A percentile compares a stretch with the other conserved stretches of the same genome.
phyloP scores from a whole-genome alignment of 1,139 yeast species.

The Pichia sp. region DNA sequence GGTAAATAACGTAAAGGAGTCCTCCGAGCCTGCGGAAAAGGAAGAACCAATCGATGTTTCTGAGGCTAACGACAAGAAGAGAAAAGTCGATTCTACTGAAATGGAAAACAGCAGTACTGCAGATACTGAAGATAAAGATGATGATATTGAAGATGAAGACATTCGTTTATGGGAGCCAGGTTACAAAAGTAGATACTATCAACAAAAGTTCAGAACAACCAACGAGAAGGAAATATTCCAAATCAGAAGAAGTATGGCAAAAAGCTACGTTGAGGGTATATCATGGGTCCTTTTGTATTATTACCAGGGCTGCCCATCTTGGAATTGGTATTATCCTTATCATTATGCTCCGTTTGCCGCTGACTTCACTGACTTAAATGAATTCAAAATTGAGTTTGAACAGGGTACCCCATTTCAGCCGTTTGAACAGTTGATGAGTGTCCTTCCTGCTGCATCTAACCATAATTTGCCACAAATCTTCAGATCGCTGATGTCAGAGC shows the following conservation, averaged over 20 bases:
- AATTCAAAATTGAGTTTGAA: constrained; percentile 57
- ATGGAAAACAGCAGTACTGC: constrained; percentile 18
- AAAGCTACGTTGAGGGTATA: constrained; percentile 84
- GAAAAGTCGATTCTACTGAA: constrained; percentile 8
- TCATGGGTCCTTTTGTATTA: constrained; percentile 93
- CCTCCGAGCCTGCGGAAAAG: not conserved
- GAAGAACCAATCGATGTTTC: constrained; percentile 27
- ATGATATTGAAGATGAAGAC: constrained; percentile 35
- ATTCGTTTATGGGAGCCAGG: constrained; percentile 86
- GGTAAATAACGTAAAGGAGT: constrained; percentile 15
- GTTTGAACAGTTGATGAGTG: constrained; percentile 95
- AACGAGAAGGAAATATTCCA: constrained; percentile 53
- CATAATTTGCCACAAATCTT: constrained; percentile 84
- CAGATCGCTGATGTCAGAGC: constrained; percentile 75
- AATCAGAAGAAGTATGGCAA: constrained; percentile 58
- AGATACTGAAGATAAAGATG: constrained; percentile 35
- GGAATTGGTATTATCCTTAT: constrained; percentile 97
- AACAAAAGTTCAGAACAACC: constrained; percentile 61
- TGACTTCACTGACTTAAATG: constrained; percentile 62
- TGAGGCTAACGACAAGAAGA: constrained; percentile 19
- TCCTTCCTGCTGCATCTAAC: constrained; percentile 94
- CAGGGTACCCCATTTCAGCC: constrained; percentile 84
- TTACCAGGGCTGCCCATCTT: constrained; percentile 96
- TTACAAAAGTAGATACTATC: constrained; percentile 76
- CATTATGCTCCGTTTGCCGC: constrained; percentile 98